Percentiles rank a stretch among this genome's conserved stretches.
Evolutionary conservation across 345 rosid genomes (phyloP).

Genomic region (Boechera retrofracta): DNA sequence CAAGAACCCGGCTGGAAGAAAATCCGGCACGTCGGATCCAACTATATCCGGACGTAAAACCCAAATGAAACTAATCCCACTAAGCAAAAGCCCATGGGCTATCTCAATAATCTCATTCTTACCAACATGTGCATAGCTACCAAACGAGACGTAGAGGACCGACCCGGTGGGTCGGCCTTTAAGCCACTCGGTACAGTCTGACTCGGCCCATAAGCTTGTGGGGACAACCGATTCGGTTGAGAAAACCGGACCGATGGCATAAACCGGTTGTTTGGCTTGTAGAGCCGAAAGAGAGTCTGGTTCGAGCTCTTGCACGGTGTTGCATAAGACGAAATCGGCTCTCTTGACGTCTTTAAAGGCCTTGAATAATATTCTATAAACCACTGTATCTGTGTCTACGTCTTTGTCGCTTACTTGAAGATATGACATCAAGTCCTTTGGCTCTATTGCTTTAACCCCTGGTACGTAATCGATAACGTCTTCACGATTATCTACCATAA

Average conservation of each 20-base stretch:
- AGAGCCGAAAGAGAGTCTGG: constrained; percentile 53
- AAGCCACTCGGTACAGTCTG: constrained; percentile 66
- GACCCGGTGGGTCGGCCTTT: constrained; percentile 47
- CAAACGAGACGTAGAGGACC: constrained; percentile 61
- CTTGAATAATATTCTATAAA: constrained; percentile 54
- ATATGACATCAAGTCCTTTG: constrained; percentile 65
- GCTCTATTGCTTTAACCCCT: constrained; percentile 58
- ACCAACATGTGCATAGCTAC: constrained; percentile 61
- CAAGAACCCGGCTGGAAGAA: constrained; percentile 52
- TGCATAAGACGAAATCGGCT: constrained; percentile 66
- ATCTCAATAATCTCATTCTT: constrained; percentile 54
- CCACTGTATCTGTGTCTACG: constrained; percentile 46
- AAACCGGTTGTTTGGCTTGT: constrained; percentile 50
- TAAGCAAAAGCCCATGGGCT: constrained; percentile 55
- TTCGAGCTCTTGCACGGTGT: constrained; percentile 69
- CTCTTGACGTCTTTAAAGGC: constrained; percentile 55
- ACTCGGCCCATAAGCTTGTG: constrained; percentile 74
- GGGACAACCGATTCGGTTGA: constrained; percentile 52
- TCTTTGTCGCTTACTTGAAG: constrained; percentile 58
- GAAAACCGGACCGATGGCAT: constrained; percentile 69
- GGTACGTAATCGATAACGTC: constrained; percentile 65
- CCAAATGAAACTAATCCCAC: constrained; percentile 58
- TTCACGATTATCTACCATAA: constrained; percentile 53
- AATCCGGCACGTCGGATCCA: constrained; percentile 52
- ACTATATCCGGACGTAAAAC: constrained; percentile 70